Evolutionary conservation across 768 basidiomycete species (phyloP).

Genomic region (Leccinum sublutescens): DNA sequence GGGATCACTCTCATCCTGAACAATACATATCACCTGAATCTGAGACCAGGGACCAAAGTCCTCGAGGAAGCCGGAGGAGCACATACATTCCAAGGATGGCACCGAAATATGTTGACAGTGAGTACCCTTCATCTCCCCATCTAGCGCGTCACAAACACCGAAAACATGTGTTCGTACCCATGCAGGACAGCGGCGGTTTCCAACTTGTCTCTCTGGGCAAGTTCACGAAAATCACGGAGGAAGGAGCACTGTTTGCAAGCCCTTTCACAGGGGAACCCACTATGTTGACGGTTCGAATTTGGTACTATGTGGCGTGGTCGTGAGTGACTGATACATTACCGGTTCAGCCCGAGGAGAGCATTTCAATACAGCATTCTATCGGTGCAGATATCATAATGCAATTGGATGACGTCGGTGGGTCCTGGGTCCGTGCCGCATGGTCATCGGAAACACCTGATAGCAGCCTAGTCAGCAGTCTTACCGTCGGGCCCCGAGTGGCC

Average conservation of each 20-base stretch:
- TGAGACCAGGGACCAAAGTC: conserved; percentile 78
- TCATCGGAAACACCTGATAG: conserved; percentile 2
- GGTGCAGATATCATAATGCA: conserved; percentile 96
- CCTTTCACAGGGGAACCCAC: conserved; percentile 87
- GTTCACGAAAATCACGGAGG: conserved; percentile 83
- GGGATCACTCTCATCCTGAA: conserved; percentile 84
- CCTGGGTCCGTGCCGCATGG: not conserved
- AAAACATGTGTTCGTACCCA: not conserved
- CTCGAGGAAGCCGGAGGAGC: conserved; percentile 77
- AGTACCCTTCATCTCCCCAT: conserved; percentile 18
- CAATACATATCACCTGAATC: conserved; percentile 87
- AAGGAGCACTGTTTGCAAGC: conserved; percentile 82
- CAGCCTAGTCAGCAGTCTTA: conserved; percentile 69
- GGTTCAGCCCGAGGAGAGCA: conserved; percentile 85
- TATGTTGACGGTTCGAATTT: conserved; percentile 65
- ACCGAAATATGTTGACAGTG: conserved; percentile 79
- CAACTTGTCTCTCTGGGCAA: conserved; percentile 83
- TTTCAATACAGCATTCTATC: conserved; percentile 85
- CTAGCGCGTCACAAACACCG: not conserved
- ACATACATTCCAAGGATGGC: conserved; percentile 91
- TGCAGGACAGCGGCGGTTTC: conserved; percentile 86
- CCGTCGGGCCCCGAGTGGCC: conserved; percentile 73
- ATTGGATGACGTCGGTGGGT: conserved; percentile 84
- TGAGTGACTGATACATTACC: not conserved
- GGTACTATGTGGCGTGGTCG: not conserved